These are phyloP conservation scores for Colletotrichum agaves DNA, from an alignment of 2,329 filamentous ascomycete genomes.

Conservation along the genomic window DNA sequence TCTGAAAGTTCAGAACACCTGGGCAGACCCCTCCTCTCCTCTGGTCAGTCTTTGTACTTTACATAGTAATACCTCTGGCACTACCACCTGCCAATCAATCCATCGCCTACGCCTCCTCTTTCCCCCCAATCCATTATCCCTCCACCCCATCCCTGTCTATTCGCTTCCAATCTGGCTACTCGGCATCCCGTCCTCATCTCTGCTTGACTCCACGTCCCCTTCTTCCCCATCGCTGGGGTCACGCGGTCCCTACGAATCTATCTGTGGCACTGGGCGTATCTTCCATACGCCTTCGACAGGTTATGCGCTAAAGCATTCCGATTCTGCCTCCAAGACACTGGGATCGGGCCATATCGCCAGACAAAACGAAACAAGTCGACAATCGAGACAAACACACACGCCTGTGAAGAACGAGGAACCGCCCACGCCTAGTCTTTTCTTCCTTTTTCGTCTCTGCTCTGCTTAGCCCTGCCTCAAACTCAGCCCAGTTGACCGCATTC, in stretches of 20 bases:
- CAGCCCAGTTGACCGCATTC: not conserved
- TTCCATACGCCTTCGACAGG: conserved; percentile 24
- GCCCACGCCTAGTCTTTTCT: not conserved
- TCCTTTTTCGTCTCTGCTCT: conserved; percentile 4
- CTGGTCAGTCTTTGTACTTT: not conserved
- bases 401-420: not conserved
- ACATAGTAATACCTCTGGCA: too few species aligned
- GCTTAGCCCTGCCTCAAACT: not conserved
- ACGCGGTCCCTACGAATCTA: conserved; percentile 37
- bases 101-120: conserved; percentile 1
- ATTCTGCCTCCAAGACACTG: conserved; percentile 13
- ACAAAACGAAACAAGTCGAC: conserved; percentile 3
- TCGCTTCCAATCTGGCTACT: conserved; percentile 11
- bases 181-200: conserved; percentile 24
- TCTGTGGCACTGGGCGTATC: conserved; percentile 35
- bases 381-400: not conserved
- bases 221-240: conserved; percentile 27
- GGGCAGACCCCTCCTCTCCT: not conserved
- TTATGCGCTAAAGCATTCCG: conserved; percentile 33
- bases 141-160: conserved; percentile 9
- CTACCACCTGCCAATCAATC: too few species aligned
- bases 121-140: conserved; percentile 17
- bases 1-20: not conserved
- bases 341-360: not conserved
- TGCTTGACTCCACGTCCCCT: conserved; percentile 11